phyloP scores from a whole-genome alignment of 1,284 basidiomycete species.

The Trichosporon coremiiforme region DNA sequence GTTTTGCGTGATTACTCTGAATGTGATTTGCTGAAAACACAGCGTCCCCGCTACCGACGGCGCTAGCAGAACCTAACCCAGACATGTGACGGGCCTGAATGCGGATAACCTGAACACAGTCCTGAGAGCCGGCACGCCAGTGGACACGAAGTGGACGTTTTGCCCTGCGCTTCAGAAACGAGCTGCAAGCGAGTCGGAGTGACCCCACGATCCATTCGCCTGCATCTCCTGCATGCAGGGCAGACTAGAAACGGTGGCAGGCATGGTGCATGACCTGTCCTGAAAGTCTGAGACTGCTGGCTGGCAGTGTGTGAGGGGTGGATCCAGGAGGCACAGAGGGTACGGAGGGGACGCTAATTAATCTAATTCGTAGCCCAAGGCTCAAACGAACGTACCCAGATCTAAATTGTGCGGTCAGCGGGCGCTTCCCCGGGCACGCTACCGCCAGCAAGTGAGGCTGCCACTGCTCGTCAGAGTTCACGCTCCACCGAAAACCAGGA shows the following conservation, averaged over 20 bases:
- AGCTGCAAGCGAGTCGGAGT: neutral
- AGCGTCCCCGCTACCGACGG: too few relatives aligned
- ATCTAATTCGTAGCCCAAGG: neutral
- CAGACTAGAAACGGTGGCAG: too few relatives aligned
- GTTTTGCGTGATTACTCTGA: neutral
- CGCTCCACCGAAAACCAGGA: too few relatives aligned
- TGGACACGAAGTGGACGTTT: too few relatives aligned
- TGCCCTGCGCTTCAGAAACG: too few relatives aligned
- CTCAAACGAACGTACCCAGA: conserved; percentile 14
- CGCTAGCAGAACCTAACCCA: conserved; percentile 14
- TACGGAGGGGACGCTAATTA: neutral
- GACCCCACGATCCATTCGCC: neutral
- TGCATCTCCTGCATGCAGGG: neutral
- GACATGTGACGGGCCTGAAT: conserved; percentile 17
- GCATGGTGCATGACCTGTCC: neutral
- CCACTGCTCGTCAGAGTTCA: too few relatives aligned
- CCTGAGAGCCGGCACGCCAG: neutral
- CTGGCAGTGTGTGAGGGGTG: too few relatives aligned
- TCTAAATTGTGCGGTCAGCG: neutral
- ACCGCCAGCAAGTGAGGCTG: too few relatives aligned
- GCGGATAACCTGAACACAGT: neutral
- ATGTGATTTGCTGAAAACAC: neutral
- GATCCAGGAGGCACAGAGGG: too few relatives aligned
- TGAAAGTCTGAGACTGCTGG: too few relatives aligned
- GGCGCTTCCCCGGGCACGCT: too few relatives aligned